Percentiles rank a stretch among this genome's conserved stretches.
Conservation (phyloP, 805 yeast species). For the Kodamaea kakaduensis region DNA sequence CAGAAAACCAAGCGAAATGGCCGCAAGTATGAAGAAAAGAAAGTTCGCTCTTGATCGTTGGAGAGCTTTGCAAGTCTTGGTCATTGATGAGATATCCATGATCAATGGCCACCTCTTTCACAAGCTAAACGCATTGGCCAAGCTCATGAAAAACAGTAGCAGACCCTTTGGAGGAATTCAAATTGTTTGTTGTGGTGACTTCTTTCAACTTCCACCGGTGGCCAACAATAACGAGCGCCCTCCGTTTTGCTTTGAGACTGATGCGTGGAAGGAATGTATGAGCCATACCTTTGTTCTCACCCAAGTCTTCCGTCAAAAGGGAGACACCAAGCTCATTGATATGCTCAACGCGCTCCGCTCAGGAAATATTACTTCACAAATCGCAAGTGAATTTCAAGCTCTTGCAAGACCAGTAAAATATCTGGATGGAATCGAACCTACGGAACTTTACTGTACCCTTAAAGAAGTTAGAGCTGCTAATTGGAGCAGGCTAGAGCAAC, state of each 20-base stretch:
- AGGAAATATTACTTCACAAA: conserved; percentile 55
- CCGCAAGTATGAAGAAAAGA: conserved; percentile 46
- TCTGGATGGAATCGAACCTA: conserved; percentile 78
- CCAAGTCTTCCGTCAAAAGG: conserved; percentile 82
- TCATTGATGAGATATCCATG: conserved; percentile 95
- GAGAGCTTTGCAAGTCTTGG: conserved; percentile 63
- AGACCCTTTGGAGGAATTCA: conserved; percentile 94
- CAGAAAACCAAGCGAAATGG: conserved; percentile 44
- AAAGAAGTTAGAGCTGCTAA: conserved; percentile 81
- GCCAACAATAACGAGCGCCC: conserved; percentile 25
- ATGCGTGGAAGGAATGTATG: conserved; percentile 63
- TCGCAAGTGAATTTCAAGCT: conserved; percentile 45
- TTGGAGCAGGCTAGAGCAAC: conserved; percentile 26
- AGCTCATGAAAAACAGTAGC: conserved; percentile 45
- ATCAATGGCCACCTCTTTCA: conserved; percentile 75
- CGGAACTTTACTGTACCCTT: conserved; percentile 85
- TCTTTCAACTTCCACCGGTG: conserved; percentile 94
- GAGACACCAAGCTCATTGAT: conserved; percentile 70
- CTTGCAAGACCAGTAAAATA: conserved; percentile 58
- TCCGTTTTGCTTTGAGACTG: conserved; percentile 70
- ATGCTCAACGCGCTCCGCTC: conserved; percentile 78
- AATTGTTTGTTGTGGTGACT: conserved; percentile 87
- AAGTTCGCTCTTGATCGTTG: conserved; percentile 49
- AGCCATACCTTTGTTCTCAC: conserved; percentile 65
- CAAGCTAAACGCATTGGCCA: conserved; percentile 69